A percentile compares a stretch with the other conserved stretches of the same genome.
phyloP scores from a whole-genome alignment of 129 eudicot species.

The Deinandra increscens region DNA sequence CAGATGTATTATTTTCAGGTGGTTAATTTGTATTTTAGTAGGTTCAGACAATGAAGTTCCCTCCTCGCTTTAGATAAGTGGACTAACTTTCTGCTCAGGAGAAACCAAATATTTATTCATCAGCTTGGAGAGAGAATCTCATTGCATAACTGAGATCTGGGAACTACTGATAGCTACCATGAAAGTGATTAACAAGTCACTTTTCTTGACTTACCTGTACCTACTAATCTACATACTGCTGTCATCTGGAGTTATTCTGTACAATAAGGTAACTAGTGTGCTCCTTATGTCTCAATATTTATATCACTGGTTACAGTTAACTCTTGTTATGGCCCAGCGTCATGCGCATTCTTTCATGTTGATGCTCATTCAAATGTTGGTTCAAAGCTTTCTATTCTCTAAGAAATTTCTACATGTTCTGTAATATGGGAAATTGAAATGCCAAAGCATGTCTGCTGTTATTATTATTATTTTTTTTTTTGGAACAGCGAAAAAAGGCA shows the following conservation, averaged over 20 bases:
- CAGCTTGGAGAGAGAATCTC: slow-evolving; percentile 31
- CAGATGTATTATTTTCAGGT: slow-evolving; percentile 22
- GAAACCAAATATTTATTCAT: slow-evolving; percentile 23
- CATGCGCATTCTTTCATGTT: background rate
- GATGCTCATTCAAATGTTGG: slow-evolving; percentile 3
- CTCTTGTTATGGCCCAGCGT: slow-evolving; percentile 4
- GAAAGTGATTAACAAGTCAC: slow-evolving; percentile 61
- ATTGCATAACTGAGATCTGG: slow-evolving; percentile 21
- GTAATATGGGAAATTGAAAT: background rate
- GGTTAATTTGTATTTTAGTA: slow-evolving; percentile 5
- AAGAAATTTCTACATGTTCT: background rate
- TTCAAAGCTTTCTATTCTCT: slow-evolving; percentile 2
- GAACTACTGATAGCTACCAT: slow-evolving; percentile 20
- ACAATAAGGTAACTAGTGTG: slow-evolving; percentile 55
- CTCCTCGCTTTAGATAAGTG: slow-evolving; percentile 25
- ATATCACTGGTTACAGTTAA: slow-evolving; percentile 9
- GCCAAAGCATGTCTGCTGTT: background rate
- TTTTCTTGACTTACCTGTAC: slow-evolving; percentile 65
- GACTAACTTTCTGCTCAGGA: slow-evolving; percentile 15
- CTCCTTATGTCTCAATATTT: slow-evolving; percentile 12
- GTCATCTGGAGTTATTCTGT: slow-evolving; percentile 71
- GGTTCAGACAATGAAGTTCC: slow-evolving; percentile 21
- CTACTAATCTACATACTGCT: slow-evolving; percentile 61
- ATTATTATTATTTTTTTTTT: no score
- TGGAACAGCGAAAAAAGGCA: no score